Percentiles rank a stretch among this genome's conserved stretches.
Conservation (phyloP, 192 early-diverging fungal genomes). For the Paraglomus occultum region DNA sequence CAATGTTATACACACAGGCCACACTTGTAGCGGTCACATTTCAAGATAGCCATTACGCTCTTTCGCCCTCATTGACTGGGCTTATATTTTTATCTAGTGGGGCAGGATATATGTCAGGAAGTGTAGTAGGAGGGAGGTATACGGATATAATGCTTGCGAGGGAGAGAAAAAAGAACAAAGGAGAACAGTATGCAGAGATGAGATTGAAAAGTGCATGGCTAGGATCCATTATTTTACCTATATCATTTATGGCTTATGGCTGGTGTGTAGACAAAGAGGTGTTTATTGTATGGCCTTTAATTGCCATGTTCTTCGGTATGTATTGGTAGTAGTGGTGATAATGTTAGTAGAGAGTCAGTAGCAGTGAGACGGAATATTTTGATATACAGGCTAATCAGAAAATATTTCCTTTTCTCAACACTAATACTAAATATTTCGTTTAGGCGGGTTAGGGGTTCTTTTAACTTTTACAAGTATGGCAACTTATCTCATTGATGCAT, state of each 20-base stretch:
- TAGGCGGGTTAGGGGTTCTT: conserved; percentile 1
- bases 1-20: not conserved
- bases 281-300: conserved; percentile 23
- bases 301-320: conserved; percentile 32
- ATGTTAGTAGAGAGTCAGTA: not conserved
- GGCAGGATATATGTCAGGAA: conserved; percentile 40
- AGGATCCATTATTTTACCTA: conserved; percentile 31
- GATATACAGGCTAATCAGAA: too few species aligned
- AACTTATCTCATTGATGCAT: conserved; percentile 1
- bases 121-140: conserved; percentile 40
- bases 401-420: too few species aligned
- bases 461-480: not conserved
- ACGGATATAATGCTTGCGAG: conserved; percentile 37
- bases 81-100: conserved; percentile 37
- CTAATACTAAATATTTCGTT: too few species aligned
- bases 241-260: conserved; percentile 35
- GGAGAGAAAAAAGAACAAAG: conserved; percentile 12
- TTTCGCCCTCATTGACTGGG: not conserved
- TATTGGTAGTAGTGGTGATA: not conserved
- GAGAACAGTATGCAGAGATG: conserved; percentile 33
- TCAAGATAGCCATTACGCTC: not conserved
- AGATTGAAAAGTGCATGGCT: conserved; percentile 35
- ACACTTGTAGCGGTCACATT: too few species aligned
- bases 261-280: conserved; percentile 33
- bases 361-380: too few species aligned